phyloP scores from a whole-genome alignment of 2,329 filamentous ascomycete genomes.

The Plenodomus biglobosus region DNA sequence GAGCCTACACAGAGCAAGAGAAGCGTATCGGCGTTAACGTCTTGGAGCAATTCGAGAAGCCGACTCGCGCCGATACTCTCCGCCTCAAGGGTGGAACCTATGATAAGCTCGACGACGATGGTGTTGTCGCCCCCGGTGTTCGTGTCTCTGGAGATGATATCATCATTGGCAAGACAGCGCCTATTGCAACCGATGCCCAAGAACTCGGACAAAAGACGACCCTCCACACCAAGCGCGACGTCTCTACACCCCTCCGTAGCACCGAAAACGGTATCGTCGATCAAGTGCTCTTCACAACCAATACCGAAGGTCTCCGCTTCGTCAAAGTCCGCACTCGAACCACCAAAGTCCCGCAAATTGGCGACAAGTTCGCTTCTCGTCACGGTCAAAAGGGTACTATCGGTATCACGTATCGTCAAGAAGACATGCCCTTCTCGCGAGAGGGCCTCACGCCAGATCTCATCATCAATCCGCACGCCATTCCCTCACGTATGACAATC shows the following conservation, averaged over 20 bases:
- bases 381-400: constrained; percentile 99
- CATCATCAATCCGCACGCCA: constrained; percentile 99
- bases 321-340: constrained; percentile 97
- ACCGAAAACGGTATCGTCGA: constrained; percentile 98
- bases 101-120: constrained; percentile 96
- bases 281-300: constrained; percentile 89
- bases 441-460: constrained; percentile 92
- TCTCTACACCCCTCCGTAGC: constrained; percentile 89
- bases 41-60: constrained; percentile 94
- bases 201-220: constrained; percentile 91
- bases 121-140: constrained; percentile 89
- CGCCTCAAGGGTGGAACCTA: constrained; percentile 94
- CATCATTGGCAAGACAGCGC: constrained; percentile 98
- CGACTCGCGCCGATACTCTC: constrained; percentile 81
- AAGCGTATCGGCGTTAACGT: constrained; percentile 94
- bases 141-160: constrained; percentile 97
- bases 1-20: constrained; percentile 95
- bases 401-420: constrained; percentile 94
- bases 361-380: constrained; percentile 98
- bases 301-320: constrained; percentile 89
- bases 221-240: constrained; percentile 88
- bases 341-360: constrained; percentile 97
- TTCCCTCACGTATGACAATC: constrained; percentile 99
- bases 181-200: constrained; percentile 87
- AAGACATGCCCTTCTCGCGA: constrained; percentile 97